These are phyloP conservation scores for Leishmania martiniquensis DNA, from an alignment of 208 protist species.

Conservation along the genomic window DNA sequence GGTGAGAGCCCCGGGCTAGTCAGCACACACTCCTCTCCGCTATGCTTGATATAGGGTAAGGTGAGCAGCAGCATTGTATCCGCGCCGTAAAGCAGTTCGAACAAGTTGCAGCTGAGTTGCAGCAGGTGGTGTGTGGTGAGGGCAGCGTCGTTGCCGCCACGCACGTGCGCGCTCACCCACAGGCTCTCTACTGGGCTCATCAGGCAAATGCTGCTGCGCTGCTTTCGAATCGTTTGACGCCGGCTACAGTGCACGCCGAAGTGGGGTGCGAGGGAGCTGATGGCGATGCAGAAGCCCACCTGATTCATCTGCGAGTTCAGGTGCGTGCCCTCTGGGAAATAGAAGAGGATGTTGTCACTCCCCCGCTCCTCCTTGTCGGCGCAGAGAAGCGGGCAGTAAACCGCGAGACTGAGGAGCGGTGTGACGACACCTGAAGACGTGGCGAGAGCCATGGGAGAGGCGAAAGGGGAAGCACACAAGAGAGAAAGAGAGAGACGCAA, in stretches of 20 bases:
- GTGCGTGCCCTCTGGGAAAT: conserved; percentile 39
- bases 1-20: background rate
- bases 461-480: background rate
- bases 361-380: conserved; percentile 49
- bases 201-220: conserved; percentile 28
- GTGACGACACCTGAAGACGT: background rate
- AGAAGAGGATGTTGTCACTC: conserved; percentile 76
- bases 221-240: conserved; percentile 18
- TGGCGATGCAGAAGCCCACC: conserved; percentile 73
- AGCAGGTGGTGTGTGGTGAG: conserved; percentile 30
- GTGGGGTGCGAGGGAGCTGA: conserved; percentile 39
- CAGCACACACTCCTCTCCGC: background rate
- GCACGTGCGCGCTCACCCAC: conserved; percentile 26
- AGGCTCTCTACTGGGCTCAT: conserved; percentile 16
- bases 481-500: background rate
- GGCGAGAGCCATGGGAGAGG: conserved; percentile 5
- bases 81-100: conserved; percentile 28
- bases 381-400: conserved; percentile 63
- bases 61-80: conserved; percentile 7
- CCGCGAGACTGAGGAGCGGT: conserved; percentile 41
- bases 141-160: conserved; percentile 23
- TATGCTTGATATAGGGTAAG: background rate
- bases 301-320: conserved; percentile 64
- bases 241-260: conserved; percentile 27
- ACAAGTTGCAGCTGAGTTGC: conserved; percentile 25